Base-by-base conservation (phyloP, 1,284 basidiomycete species). In the Meira miltonrushii region DNA sequence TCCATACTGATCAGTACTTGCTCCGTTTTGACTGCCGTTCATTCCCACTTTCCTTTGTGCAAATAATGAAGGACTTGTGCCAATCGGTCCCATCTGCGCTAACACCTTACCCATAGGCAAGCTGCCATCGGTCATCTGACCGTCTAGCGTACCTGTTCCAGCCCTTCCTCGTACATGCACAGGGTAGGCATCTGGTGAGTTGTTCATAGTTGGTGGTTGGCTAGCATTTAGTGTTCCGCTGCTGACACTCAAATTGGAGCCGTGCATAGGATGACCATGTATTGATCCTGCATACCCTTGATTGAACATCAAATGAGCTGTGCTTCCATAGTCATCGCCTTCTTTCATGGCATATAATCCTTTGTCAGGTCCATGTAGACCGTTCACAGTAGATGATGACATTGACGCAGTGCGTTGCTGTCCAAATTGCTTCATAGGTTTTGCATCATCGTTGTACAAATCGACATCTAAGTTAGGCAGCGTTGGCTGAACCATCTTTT, bases 401-500 rank as follows among this genome's bases (percentile, higher is more conserved):
- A 57, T 44, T 56, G 44, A 43, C 56, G n/a, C 67, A 57, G 53
- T 70, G 55, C 55, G 61, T 19, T 6, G 54, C 41, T n/a, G 57
- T 46, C 43, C 49, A 33, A 33, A 33, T 23, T 48, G 17, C 17
- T 48, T 55, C 0, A 57, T 59, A 52, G 66, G 66, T 43, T 61
- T 61, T 47, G 52, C 15, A 23, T 89, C 86, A 65, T 87, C 85
- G 62, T 83, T 74, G 64, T 88, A 87, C 64, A 94, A 89, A 64
- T 91, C 88, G 59, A 95, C 82, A 19, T 86, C 88, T 56, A 98
- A 83, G 64, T 89, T 88, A n/a, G 93, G 93, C 49, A 97, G 84
- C 1, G 93, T 98, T 0, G 93, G 93, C 79, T 95, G 92, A n/a
- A 89, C 89, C 21, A 90, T 82, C n/a, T 89, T 88, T 65, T 88